These are phyloP conservation scores for Vachellia collinsii DNA, from an alignment of 306 rosid species.

Conservation along the genomic window DNA sequence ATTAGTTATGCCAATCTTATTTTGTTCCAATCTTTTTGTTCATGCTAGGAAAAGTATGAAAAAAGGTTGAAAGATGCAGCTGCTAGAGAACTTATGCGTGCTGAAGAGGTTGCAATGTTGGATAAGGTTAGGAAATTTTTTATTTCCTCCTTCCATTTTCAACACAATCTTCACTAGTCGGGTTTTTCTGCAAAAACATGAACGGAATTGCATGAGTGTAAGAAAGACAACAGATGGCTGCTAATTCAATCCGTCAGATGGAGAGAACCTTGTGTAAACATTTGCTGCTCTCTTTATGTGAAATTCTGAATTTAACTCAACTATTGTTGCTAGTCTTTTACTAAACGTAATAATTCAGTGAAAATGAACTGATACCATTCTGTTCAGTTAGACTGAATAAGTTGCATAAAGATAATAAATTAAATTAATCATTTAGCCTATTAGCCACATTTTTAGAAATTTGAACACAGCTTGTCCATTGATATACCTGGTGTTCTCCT, in stretches of 20 bases:
- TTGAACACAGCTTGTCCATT: slow-evolving; percentile 23
- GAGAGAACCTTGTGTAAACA: slow-evolving; percentile 6
- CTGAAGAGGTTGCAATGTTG: slow-evolving; percentile 90
- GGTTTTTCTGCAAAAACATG: neutral
- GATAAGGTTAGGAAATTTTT: slow-evolving; percentile 64
- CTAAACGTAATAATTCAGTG: slow-evolving; percentile 23
- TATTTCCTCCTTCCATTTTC: slow-evolving; percentile 21
- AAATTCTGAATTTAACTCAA: slow-evolving; percentile 36
- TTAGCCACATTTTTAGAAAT: slow-evolving; percentile 14
- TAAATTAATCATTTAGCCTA: slow-evolving; percentile 32
- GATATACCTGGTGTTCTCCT: slow-evolving; percentile 20
- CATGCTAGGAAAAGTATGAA: slow-evolving; percentile 73
- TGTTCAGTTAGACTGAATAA: slow-evolving; percentile 35
- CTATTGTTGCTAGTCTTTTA: slow-evolving; percentile 30
- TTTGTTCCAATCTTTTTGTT: slow-evolving; percentile 21
- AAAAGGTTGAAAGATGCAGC: slow-evolving; percentile 88
- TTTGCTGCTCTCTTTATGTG: slow-evolving; percentile 26
- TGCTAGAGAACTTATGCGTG: slow-evolving; percentile 84
- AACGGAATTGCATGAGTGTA: slow-evolving; percentile 18
- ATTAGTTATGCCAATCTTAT: slow-evolving; percentile 37
- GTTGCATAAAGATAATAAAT: slow-evolving; percentile 33
- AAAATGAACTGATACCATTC: slow-evolving; percentile 6
- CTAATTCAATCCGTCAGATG: slow-evolving; percentile 14
- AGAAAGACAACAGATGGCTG: slow-evolving; percentile 2
- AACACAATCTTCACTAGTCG: slow-evolving; percentile 11